Evolutionary conservation across 2,329 filamentous ascomycete genomes (phyloP), one percentile per base, ranked within the genome.

Genomic region (Amylocarpus encephaloides): DNA sequence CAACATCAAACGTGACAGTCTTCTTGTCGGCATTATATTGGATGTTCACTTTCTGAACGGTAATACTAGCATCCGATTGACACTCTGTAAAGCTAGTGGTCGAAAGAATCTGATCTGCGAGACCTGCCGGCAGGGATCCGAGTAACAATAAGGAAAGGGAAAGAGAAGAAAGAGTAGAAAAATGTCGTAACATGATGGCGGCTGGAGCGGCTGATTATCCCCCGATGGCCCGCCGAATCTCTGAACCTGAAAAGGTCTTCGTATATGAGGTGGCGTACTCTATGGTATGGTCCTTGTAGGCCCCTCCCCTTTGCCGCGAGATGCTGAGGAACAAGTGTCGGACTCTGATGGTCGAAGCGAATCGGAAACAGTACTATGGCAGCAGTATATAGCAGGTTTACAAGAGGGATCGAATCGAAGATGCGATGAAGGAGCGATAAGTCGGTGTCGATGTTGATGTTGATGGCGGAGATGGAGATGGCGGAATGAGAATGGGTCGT

Each of bases 71-170:
- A 60, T 78, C 70, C 61, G 77, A 61, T 29, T 75, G 68, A 70
- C 93, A 97, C 57, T 83, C 82, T 62, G 75, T 80, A 71, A 93
- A 95, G 52, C 90, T 88, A 55, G 78, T 79, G 19, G 91, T 96
- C 65, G 84, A 79, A 51, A 98, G 79, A 51, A 94, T 74, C 59
- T 92, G 82, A 54, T 72, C 76, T 49, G 80, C 87, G 52, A 86
- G 66, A 48, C 77, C 84, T 51, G 51, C 60, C 51, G 63, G 55
- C 50, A 66, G 58, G 43, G 52, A 51, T 48, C 54, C 59, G 19
- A 64, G 51, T 46, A 64, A 51, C 42, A 62, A 49, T 45, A 65
- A 60, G 55, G 60, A 62, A 59, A 64, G 12, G 55, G 60, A 62
- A 59, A 64, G 12, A 12, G 58, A 48, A 18, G 55, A 60, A 49